A percentile compares a stretch with the other conserved stretches of the same genome.
Conservation (phyloP, 2,329 filamentous ascomycete genomes). For the Fusarium globosum region DNA sequence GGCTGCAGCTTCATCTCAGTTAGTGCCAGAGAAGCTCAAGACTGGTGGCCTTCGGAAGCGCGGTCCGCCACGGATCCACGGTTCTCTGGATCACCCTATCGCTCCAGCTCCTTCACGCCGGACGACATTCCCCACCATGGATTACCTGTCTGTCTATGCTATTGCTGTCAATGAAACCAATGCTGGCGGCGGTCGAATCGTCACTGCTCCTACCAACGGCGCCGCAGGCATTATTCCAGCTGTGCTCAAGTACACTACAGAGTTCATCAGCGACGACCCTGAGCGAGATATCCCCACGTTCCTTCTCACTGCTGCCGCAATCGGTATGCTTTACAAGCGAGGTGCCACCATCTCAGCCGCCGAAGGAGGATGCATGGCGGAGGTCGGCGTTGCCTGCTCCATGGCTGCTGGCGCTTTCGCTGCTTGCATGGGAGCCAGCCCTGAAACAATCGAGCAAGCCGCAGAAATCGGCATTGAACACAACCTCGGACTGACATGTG, state of each 20-base stretch:
- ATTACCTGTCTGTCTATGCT: slow-evolving; percentile 62
- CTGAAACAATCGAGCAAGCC: slow-evolving; percentile 62
- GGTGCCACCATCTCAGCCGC: slow-evolving; percentile 63
- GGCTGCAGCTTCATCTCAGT: background rate
- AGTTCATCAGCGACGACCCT: slow-evolving; percentile 62
- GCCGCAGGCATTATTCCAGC: slow-evolving; percentile 63
- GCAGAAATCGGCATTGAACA: slow-evolving; percentile 65
- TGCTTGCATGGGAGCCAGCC: slow-evolving; percentile 62
- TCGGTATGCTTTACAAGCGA: slow-evolving; percentile 65
- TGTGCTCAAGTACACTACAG: slow-evolving; percentile 61
- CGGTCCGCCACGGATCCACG: slow-evolving; percentile 56
- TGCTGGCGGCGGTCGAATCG: slow-evolving; percentile 61
- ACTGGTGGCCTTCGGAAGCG: slow-evolving; percentile 32
- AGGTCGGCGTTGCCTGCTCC: slow-evolving; percentile 63
- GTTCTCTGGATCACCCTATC: slow-evolving; percentile 59
- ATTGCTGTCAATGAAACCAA: slow-evolving; percentile 66
- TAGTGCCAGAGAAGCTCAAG: slow-evolving; percentile 10
- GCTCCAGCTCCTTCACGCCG: slow-evolving; percentile 58
- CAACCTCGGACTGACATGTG: slow-evolving; percentile 62
- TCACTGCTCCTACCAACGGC: slow-evolving; percentile 63
- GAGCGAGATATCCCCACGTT: slow-evolving; percentile 62
- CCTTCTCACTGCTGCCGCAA: slow-evolving; percentile 60
- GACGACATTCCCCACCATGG: slow-evolving; percentile 62
- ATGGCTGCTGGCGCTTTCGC: slow-evolving; percentile 64
- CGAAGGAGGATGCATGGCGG: slow-evolving; percentile 65